A percentile compares a stretch with the other conserved stretches of the same genome.
phyloP scores from a whole-genome alignment of 768 basidiomycete genomes.

The Mycena haematopus region DNA sequence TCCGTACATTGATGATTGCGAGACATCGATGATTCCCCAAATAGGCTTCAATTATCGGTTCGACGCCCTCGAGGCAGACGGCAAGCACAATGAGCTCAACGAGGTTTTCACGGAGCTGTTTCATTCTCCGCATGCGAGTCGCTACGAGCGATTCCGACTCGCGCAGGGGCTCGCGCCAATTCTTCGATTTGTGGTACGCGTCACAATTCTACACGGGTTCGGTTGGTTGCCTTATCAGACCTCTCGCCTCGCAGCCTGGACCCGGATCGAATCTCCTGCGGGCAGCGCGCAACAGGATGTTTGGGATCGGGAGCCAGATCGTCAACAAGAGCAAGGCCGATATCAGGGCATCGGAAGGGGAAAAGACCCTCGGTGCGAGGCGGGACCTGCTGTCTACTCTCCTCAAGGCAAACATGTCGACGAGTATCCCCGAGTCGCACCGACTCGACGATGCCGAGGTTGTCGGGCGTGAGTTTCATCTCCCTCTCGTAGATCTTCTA shows the following conservation, averaged over 20 bases:
- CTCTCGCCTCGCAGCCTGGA: not conserved
- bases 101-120: constrained; percentile 38
- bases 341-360: constrained; percentile 30
- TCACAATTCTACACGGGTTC: constrained; percentile 33
- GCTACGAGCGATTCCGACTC: constrained; percentile 19
- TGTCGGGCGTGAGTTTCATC: constrained; percentile 32
- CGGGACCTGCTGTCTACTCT: constrained; percentile 56
- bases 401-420: constrained; percentile 57
- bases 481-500: too few relatives aligned
- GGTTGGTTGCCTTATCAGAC: too few relatives aligned
- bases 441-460: constrained; percentile 56
- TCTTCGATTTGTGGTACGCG: constrained; percentile 35
- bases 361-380: constrained; percentile 34
- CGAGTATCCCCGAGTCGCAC: constrained; percentile 49
- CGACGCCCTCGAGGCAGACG: constrained; percentile 35
- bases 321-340: constrained; percentile 45
- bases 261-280: constrained; percentile 15
- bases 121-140: constrained; percentile 4
- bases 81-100: constrained; percentile 38
- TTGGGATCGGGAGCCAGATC: constrained; percentile 46
- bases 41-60: constrained; percentile 49
- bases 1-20: not conserved
- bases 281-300: constrained; percentile 37
- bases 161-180: constrained; percentile 34
- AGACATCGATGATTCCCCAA: not conserved